phyloP scores from a whole-genome alignment of 2,329 filamentous ascomycete genomes.

The Penicillium sclerotigenum region DNA sequence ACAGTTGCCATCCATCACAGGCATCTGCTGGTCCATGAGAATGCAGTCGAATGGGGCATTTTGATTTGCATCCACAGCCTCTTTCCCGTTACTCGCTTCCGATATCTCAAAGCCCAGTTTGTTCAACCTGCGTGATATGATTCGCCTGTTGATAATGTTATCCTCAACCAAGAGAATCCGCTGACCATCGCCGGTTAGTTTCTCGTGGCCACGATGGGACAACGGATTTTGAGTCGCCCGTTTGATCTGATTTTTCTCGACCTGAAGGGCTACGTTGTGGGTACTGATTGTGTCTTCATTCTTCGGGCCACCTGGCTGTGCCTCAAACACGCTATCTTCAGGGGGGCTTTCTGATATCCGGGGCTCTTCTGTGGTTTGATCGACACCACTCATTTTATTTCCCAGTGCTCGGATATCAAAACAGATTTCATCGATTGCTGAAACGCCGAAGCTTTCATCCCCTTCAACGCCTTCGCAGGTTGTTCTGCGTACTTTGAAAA shows the following conservation, averaged over 20 bases:
- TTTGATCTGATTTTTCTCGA: neutral
- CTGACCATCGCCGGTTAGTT: neutral
- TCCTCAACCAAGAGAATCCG: conserved; percentile 45
- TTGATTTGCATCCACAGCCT: conserved; percentile 44
- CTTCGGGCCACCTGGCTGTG: neutral
- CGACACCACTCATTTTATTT: conserved; percentile 16
- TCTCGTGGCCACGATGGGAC: neutral
- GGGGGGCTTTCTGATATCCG: conserved; percentile 15
- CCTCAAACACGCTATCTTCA: conserved; percentile 12
- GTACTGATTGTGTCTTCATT: conserved; percentile 14
- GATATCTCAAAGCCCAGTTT: conserved; percentile 36
- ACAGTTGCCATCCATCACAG: conserved; percentile 76
- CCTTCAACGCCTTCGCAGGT: neutral
- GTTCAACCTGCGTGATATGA: conserved; percentile 38
- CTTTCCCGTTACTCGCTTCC: conserved; percentile 40
- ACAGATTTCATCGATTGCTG: conserved; percentile 18
- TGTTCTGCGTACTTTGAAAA: conserved; percentile 48
- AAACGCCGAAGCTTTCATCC: neutral
- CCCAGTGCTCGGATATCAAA: conserved; percentile 19
- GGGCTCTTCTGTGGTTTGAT: conserved; percentile 9
- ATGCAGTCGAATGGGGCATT: conserved; percentile 56
- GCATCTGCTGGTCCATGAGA: conserved; percentile 81
- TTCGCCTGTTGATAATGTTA: conserved; percentile 44
- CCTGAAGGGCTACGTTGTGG: conserved; percentile 2
- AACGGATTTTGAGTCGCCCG: neutral